Evolutionary conservation across 2,329 filamentous ascomycete genomes (phyloP), one percentile per base, ranked within the genome.

Genomic region (Colletotrichum cereale): DNA sequence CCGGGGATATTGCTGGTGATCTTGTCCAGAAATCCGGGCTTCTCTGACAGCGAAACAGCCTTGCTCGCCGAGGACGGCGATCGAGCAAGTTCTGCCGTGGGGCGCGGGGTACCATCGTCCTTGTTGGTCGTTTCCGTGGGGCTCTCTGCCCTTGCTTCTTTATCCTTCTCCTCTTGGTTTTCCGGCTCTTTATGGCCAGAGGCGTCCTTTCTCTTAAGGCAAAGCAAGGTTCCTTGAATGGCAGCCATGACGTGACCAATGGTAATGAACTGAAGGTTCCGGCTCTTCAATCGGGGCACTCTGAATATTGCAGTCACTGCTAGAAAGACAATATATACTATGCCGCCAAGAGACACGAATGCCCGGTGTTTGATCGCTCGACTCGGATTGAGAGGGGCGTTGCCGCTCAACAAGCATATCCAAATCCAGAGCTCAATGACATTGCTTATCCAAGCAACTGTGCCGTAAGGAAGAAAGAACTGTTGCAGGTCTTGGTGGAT

Each of bases 391-490:
- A 60, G 53, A 2, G 63, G 63, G 1, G 53, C 18, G 2, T 24
- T 36, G 31, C 53, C 53, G 18, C 12, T n/a, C 16, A 66, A 8
- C 18, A 66, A 11, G 7, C 10, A 24, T 24, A 24, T 12, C 63
- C 63, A 66, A 2, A 40, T 66, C 40, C 44, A 66, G 3, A 60
- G 5, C 3, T 34, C 63, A 5, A 60, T 26, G 16, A 66, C 7
- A 24, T 50, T 60, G 24, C 34, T 60, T 12, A 60, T 5, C 40
- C 44, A 36, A 6, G 53, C 53, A 18, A 42, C 31, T 1, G 53
- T 50, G 8, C 63, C 63, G 21, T 66, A 66, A 24, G 63, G 53
- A 18, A 66, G 18, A 18, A 60, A 50, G 18, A 50, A 42, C 14
- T 50, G n/a, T 3, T 11, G 18, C 7, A 66, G 8, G 24, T 60